These are phyloP conservation scores for Ramaria rubella DNA, from an alignment of 768 basidiomycete genomes.

Conservation along the genomic window DNA sequence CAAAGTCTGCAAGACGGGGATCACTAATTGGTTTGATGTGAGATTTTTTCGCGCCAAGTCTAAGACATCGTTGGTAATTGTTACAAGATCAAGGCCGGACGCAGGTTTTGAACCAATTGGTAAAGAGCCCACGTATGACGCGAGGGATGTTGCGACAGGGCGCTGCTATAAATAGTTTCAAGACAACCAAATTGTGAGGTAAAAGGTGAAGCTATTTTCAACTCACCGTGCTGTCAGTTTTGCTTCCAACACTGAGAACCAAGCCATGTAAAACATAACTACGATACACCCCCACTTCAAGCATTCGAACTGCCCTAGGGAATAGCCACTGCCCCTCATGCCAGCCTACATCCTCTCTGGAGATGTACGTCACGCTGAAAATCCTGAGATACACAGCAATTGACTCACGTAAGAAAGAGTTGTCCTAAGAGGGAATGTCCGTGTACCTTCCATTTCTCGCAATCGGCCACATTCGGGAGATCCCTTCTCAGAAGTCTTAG, in stretches of 20 bases:
- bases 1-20: slow-evolving; percentile 78
- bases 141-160: slow-evolving; percentile 54
- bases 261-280: slow-evolving; percentile 59
- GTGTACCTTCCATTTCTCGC: slow-evolving; percentile 44
- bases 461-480: slow-evolving; percentile 27
- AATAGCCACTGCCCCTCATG: slow-evolving; percentile 70
- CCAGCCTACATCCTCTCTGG: slow-evolving; percentile 46
- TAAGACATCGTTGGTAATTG: slow-evolving; percentile 55
- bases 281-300: slow-evolving; percentile 59
- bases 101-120: slow-evolving; percentile 31
- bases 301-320: slow-evolving; percentile 59
- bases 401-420: slow-evolving; percentile 46
- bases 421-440: slow-evolving; percentile 41
- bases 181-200: slow-evolving; percentile 14
- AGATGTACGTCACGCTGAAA: slow-evolving; percentile 1
- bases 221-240: slow-evolving; percentile 79
- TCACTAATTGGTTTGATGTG: slow-evolving; percentile 60
- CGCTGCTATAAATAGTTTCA: slow-evolving; percentile 47
- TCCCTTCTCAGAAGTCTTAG: slow-evolving; percentile 37
- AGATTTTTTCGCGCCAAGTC: slow-evolving; percentile 46
- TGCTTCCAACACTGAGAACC: slow-evolving; percentile 74
- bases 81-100: slow-evolving; percentile 39
- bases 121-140: slow-evolving; percentile 48
- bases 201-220: slow-evolving; percentile 11
- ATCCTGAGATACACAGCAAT: slow-evolving; percentile 1